A percentile compares a stretch with the other conserved stretches of the same genome.
Evolutionary conservation across 2,329 filamentous ascomycete species (phyloP).

Genomic region (Pseudonectria buxi): DNA sequence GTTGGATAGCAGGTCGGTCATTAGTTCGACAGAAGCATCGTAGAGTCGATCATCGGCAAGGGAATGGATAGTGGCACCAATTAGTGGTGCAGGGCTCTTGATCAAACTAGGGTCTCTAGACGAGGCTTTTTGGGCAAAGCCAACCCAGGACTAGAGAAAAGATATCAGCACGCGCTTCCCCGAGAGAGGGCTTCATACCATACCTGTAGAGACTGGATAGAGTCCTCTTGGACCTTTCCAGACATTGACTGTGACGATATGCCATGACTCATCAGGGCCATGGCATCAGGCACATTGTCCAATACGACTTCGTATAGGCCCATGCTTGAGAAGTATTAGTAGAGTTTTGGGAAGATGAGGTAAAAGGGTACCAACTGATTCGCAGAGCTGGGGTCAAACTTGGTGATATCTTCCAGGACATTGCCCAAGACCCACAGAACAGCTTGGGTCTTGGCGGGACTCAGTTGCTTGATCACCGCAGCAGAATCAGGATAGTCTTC

Average conservation of each 20-base stretch:
- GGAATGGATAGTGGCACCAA: constrained; percentile 53
- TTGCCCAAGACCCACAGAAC: constrained; percentile 55
- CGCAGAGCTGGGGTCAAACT: constrained; percentile 55
- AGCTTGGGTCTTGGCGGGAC: constrained; percentile 43
- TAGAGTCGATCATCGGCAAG: constrained; percentile 53
- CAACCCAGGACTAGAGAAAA: constrained; percentile 57
- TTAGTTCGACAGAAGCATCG: constrained; percentile 54
- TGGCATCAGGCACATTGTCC: constrained; percentile 34
- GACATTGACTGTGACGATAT: constrained; percentile 25
- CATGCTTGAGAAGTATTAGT: constrained; percentile 21
- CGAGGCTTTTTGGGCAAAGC: constrained; percentile 62
- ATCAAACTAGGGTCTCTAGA: constrained; percentile 51
- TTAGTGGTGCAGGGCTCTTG: constrained; percentile 51
- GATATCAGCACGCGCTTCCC: constrained; percentile 1
- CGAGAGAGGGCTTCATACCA: constrained; percentile 18
- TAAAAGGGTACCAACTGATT: constrained; percentile 40
- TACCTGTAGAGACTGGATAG: constrained; percentile 57
- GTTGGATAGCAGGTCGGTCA: constrained; percentile 59
- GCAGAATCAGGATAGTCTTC: constrained; percentile 32
- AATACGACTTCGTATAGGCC: constrained; percentile 34
- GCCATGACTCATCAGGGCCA: constrained; percentile 33
- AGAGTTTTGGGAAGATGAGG: constrained; percentile 11
- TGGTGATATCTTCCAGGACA: constrained; percentile 35
- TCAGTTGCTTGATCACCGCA: constrained; percentile 41
- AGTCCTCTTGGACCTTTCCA: constrained; percentile 41